Base-by-base conservation (phyloP, 129 eudicot species). In the Glebionis coronaria region DNA sequence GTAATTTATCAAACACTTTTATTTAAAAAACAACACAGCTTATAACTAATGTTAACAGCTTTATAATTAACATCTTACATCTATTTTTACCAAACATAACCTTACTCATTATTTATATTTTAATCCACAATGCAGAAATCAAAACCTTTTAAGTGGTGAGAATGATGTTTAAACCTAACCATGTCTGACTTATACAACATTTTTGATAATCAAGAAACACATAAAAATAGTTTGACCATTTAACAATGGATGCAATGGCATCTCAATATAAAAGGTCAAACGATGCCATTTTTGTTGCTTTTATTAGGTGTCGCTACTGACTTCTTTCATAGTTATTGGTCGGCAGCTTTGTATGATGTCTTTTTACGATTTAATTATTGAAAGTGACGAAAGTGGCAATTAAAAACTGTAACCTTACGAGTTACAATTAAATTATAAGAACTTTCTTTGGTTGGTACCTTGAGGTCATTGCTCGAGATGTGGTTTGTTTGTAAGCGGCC, bases 201-300 rank as follows among this genome's bases (percentile, higher is more conserved):
- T 49, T 49, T 49, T 49, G 7, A 14, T 15, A 13, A 47, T 47
- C 8, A 31, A 31, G 0, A 31, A 6, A 31, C 8, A 7, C 15
- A 47, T 9, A 56, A 56, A 56, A 23, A 12, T 9, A 16, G 25
- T 23, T 56, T 12, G 38, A 56, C 44, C 3, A 35, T 16, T 49
- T 49, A 29, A 16, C 38, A 8, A 23, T 20, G 13, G 16, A 46
- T 47, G 53, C 53, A 12, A 70, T 20, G 47, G 71, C 20, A 73
- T 73, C 77, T 23, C 29, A 63, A 53, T 28, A 27, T 71, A n/a
- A 3, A 11, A 31, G 38, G 77, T 63, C 77, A 63, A 73, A 63
- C 5, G 71, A 73, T 63, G 38, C 77, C 38, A 16, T 61, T 65
- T 19, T 56, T 46, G 67, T 29, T 70, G 40, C 11, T 42, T 54